phyloP scores from a whole-genome alignment of 1,139 yeast species.

The Yamadazyma diddensiae region DNA sequence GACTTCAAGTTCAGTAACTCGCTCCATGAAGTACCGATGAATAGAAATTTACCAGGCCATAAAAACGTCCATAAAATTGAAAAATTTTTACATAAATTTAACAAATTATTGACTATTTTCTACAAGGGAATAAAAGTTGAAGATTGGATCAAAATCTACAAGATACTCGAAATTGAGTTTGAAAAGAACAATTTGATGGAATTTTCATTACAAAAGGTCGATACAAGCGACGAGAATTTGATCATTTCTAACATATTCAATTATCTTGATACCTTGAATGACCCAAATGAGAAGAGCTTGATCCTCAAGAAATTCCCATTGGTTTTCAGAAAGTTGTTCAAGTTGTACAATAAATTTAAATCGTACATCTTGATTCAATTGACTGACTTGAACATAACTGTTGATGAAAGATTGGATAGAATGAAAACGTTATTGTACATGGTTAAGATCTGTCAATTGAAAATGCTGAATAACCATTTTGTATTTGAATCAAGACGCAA shows the following conservation, averaged over 20 bases:
- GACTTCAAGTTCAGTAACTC: slow-evolving; percentile 42
- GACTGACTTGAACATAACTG: slow-evolving; percentile 53
- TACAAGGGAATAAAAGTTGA: slow-evolving; percentile 59
- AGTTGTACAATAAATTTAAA: slow-evolving; percentile 65
- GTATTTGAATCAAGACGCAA: slow-evolving; percentile 36
- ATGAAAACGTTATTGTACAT: slow-evolving; percentile 70
- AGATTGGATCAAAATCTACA: slow-evolving; percentile 81
- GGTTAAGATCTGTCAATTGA: slow-evolving; percentile 62
- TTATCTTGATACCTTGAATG: slow-evolving; percentile 62
- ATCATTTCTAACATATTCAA: slow-evolving; percentile 66
- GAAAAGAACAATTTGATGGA: slow-evolving; percentile 55
- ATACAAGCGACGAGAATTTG: slow-evolving; percentile 53
- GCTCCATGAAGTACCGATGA: slow-evolving; percentile 47
- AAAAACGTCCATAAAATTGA: slow-evolving; percentile 48
- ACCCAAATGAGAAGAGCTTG: slow-evolving; percentile 41
- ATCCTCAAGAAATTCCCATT: slow-evolving; percentile 59
- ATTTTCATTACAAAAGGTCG: slow-evolving; percentile 44
- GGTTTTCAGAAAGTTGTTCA: slow-evolving; percentile 64
- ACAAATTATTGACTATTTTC: slow-evolving; percentile 58
- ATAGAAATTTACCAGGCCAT: slow-evolving; percentile 47
- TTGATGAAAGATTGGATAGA: slow-evolving; percentile 61
- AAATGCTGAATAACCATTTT: slow-evolving; percentile 68
- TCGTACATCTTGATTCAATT: slow-evolving; percentile 60
- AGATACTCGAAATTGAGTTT: slow-evolving; percentile 66
- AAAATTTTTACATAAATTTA: slow-evolving; percentile 60